Evolutionary conservation across 2,329 filamentous ascomycete species (phyloP), one percentile per base, ranked within the genome.

Genomic region (Phialocephala subalpina): DNA sequence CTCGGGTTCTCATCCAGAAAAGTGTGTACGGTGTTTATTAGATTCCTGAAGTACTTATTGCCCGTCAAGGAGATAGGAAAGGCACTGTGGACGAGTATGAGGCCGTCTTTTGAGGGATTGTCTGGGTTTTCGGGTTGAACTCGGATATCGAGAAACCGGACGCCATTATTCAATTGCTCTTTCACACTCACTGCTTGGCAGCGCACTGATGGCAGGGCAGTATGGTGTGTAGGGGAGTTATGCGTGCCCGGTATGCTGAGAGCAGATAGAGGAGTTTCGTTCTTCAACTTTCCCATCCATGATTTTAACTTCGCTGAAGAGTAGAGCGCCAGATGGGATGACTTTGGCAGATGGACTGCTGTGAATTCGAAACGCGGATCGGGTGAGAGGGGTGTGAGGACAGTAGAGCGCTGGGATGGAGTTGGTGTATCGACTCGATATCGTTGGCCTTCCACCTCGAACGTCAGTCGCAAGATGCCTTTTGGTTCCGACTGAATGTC

Each of bases 161-260:
- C 91, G 33, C 96, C 96, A 77, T 97, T 95, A 64, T 89, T 84
- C 33, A 99, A 87, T 79, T 99, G 96, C 61, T 90, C 87, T 58
- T 84, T 83, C 5, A 97, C 85, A 67, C 87, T 83, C 20, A 94
- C 93, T 38, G 92, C 90, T 80, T 99, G 96, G 79, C 96, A 98
- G 45, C 96, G 91, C 42, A 98, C 96, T 1, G 93, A 97, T 1
- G 96, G 96, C 5, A 97, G 86, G 14, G 96, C 94, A 58, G 87
- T 86, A 82, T 97, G 86, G 80, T 87, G 91, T 11, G 94, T 97
- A 7, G 96, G 93, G 20, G 92, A 93, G 81, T 99, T 98, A 83
- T 99, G 96, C 0, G 96, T 97, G 69, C 96, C 96, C 0, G 96
- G 96, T 69, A 98, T 96, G 58, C 92, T 96, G 58, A 99, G 87